Conservation (phyloP, 1,139 yeast species). For the Hyphopichia fennica region DNA sequence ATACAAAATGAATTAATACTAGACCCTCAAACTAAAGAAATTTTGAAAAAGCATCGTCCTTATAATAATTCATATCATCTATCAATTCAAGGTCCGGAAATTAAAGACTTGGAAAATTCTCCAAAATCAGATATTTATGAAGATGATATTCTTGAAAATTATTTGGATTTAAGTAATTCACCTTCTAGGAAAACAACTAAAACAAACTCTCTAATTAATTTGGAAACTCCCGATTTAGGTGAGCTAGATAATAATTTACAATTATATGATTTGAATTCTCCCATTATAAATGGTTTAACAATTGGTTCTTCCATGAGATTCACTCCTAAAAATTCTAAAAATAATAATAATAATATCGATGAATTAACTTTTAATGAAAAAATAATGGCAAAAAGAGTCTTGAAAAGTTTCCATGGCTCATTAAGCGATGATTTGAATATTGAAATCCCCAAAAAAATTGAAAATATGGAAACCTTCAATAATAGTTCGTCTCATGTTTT, state of each 20-base stretch:
- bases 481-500: not conserved
- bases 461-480: conserved; percentile 15
- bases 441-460: conserved; percentile 15
- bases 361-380: not conserved
- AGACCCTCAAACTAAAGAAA: not conserved
- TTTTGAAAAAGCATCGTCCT: not conserved
- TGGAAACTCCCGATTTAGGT: conserved; percentile 10
- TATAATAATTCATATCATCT: conserved; percentile 29
- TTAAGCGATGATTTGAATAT: conserved; percentile 28
- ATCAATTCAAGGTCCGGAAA: conserved; percentile 25
- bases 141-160: conserved; percentile 36
- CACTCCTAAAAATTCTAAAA: not conserved
- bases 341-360: not conserved
- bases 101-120: not conserved
- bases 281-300: conserved; percentile 39
- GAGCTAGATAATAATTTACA: conserved; percentile 16
- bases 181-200: conserved; percentile 16
- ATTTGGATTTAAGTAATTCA: conserved; percentile 26
- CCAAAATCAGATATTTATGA: conserved; percentile 16
- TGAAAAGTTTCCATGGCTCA: conserved; percentile 33
- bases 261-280: conserved; percentile 33
- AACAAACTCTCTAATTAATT: conserved; percentile 1
- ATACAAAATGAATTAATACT: not conserved
- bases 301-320: conserved; percentile 29
- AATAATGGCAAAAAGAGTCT: conserved; percentile 8